Evolutionary conservation across 192 early-diverging fungal species (phyloP), one percentile per base, ranked within the genome.

Genomic region (Funneliformis geosporum): DNA sequence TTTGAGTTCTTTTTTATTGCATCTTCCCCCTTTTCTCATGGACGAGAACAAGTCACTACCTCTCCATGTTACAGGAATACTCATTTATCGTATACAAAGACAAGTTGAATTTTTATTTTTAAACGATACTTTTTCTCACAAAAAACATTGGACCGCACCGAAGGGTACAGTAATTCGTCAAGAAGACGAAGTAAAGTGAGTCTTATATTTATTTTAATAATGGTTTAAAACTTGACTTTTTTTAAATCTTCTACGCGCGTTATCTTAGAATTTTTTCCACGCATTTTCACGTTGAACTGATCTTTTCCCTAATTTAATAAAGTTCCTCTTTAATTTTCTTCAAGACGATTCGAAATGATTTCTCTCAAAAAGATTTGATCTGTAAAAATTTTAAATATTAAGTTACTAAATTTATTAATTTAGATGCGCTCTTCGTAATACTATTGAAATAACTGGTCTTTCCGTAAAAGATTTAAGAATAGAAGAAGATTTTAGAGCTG

Each of bases 131-230:
- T 93, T 90, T 76, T 84, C 91, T 73, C 89, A 93, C 82, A 93
- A 94, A 80, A 86, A 89, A 79, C 91, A 95, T 83, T 96, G 95
- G 95, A 89, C 88, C 55, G 90, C 92, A 75, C 95, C 95, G 42
- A 95, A 95, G 83, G 94, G 94, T 75, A 86, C 87, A 76, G 85
- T 90, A 43, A 89, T 95, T 79, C 93, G 93, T 25, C 83, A 89
- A 77, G 95, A 96, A 86, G 92, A 94, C 85, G 93, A 94, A 82
- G 80, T 90, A 81, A 92, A 93, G 95, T 96, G 93, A 86, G 90
- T 80, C 12, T 76, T 39, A 21, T 14, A 38, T 59, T 27, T 42
- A 38, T 27, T 68, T 40, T 0, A 16, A 18, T 38, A 38, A 50
- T 16, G 18, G 14, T 5, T 55, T 55, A 16, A 55, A 18, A 55